Evolutionary conservation across 2,329 filamentous ascomycete genomes (phyloP), one percentile per base, ranked within the genome.

Genomic region (Pleurostoma richardsiae): DNA sequence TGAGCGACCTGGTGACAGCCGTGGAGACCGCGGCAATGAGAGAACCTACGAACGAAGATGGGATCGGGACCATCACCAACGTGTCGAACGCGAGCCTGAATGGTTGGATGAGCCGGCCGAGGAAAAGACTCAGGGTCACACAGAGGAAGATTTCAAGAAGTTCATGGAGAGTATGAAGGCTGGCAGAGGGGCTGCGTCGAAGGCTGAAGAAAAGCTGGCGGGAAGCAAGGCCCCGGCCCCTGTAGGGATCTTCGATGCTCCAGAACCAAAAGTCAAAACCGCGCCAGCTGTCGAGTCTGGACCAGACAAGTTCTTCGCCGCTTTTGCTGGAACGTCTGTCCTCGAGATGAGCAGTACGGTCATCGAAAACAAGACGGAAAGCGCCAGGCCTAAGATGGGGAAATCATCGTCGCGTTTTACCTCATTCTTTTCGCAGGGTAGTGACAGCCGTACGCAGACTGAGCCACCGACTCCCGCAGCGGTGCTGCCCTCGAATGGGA

Each of bases 151-250:
- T 55, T 95, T 96, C 65, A 86, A 95, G 68, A 88, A 88, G 55
- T 96, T 92, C 83, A 96, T 96, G 76, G 89, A 95, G 57, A 79
- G 78, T 53, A 95, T 95, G 90, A 92, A 88, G 65, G 83, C 83
- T 38, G 77, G 80, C 51, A 80, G 75, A 57, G 63, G 59, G 40
- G 59, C 40, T 48, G 63, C 55, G 36, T 19, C 19, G 19, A 62
- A 61, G 42, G 10, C 69, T 42, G 62, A 74, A 54, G 60, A 68
- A 46, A 67, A 69, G 47, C 57, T 66, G 4, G 49, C 58, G 33
- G 47, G 60, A 33, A 55, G 58, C 8, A 65, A 70, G n/a, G 52
- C 63, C 4, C 57, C 68, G 19, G 58, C 65, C 40, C 48, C 65
- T 19, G 69, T 67, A 30, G 56, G 66, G 27, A 58, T 60, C 11